Percentiles rank a stretch among this genome's conserved stretches.
phyloP scores from a whole-genome alignment of 805 yeast species.

The Zygoascus ofunaensis region DNA sequence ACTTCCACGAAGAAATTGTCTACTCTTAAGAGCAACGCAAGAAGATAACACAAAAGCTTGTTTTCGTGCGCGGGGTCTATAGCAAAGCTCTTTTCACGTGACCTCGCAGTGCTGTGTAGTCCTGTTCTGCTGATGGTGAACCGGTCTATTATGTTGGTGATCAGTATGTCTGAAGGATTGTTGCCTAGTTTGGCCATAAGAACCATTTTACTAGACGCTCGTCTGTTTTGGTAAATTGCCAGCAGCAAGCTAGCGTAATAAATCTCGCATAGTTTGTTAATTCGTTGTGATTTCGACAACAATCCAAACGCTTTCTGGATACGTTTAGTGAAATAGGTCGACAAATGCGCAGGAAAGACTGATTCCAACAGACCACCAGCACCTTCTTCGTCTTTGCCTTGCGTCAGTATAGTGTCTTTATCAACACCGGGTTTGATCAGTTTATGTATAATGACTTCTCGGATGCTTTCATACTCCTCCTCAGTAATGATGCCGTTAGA shows the following conservation, averaged over 20 bases:
- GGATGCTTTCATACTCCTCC: conserved; percentile 52
- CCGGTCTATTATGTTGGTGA: conserved; percentile 62
- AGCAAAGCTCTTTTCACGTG: conserved; percentile 66
- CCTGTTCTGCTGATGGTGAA: conserved; percentile 57
- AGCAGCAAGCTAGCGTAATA: conserved; percentile 71
- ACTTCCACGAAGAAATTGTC: conserved; percentile 68
- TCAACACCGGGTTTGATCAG: background rate
- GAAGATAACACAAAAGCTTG: conserved; percentile 68
- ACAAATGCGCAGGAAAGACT: conserved; percentile 52
- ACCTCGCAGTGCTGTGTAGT: conserved; percentile 46
- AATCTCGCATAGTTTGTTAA: conserved; percentile 44
- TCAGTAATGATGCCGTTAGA: conserved; percentile 59
- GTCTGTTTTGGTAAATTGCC: conserved; percentile 70
- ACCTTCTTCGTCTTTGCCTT: no score
- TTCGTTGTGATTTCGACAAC: conserved; percentile 35
- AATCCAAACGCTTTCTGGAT: conserved; percentile 6
- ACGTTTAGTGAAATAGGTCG: conserved; percentile 39
- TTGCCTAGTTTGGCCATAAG: conserved; percentile 49
- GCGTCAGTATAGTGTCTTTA: background rate
- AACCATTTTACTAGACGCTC: conserved; percentile 49
- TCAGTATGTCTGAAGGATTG: conserved; percentile 60
- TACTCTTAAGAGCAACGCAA: conserved; percentile 64
- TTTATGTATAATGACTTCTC: conserved; percentile 47
- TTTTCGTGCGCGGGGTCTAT: conserved; percentile 87
- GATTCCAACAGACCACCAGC: conserved; percentile 47